Conservation (phyloP, 1,139 yeast genomes). For the Saccharomyces hybrid region DNA sequence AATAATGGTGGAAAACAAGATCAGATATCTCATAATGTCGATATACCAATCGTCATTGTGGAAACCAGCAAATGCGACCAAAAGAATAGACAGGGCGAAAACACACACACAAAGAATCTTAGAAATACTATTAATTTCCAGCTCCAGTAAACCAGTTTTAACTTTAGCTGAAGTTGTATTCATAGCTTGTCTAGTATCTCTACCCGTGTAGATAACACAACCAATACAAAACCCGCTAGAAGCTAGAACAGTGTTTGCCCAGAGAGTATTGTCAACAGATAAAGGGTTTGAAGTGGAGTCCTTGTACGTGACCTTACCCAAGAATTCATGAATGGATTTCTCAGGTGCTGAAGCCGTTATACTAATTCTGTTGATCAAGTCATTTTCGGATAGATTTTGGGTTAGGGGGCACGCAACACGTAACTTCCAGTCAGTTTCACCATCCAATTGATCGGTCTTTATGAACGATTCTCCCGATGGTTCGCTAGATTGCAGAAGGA, state of each 20-base stretch:
- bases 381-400: conserved; percentile 46
- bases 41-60: conserved; percentile 71
- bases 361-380: conserved; percentile 41
- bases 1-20: conserved; percentile 87
- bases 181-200: conserved; percentile 89
- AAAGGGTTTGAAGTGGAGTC: conserved; percentile 54
- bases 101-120: conserved; percentile 86
- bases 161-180: conserved; percentile 88
- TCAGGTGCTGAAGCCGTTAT: conserved; percentile 71
- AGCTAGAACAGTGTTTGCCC: conserved; percentile 98
- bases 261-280: conserved; percentile 81
- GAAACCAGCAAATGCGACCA: conserved; percentile 78
- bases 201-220: conserved; percentile 81
- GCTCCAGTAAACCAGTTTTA: conserved; percentile 80
- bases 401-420: conserved; percentile 70
- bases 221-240: conserved; percentile 81
- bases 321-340: conserved; percentile 72
- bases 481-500: conserved; percentile 78
- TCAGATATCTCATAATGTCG: conserved; percentile 81
- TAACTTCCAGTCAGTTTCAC: conserved; percentile 98
- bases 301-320: conserved; percentile 58
- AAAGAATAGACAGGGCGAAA: conserved; percentile 61
- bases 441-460: conserved; percentile 95
- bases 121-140: conserved; percentile 83
- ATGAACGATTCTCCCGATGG: conserved; percentile 82